Conservation (phyloP, 1,139 yeast genomes). For the Blastobotrys malaysiensis region DNA sequence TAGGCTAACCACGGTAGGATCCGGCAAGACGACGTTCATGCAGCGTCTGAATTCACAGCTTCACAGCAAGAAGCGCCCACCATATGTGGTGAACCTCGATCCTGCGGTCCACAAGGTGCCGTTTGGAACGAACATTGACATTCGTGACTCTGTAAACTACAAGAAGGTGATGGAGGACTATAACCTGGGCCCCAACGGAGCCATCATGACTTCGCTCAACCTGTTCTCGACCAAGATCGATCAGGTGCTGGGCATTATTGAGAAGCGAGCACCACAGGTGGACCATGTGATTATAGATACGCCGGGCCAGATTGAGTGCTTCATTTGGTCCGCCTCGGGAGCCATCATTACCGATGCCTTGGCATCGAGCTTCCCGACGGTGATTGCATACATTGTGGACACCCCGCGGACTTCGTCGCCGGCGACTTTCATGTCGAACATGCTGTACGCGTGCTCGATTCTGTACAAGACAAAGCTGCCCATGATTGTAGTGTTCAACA, state of each 20-base stretch:
- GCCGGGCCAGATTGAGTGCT: constrained; percentile 98
- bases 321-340: constrained; percentile 90
- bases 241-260: constrained; percentile 82
- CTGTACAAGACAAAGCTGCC: constrained; percentile 94
- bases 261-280: constrained; percentile 59
- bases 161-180: constrained; percentile 91
- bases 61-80: constrained; percentile 59
- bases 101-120: constrained; percentile 95
- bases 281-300: constrained; percentile 86
- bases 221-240: constrained; percentile 92
- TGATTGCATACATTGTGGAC: constrained; percentile 91
- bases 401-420: constrained; percentile 94
- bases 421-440: constrained; percentile 94
- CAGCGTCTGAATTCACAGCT: constrained; percentile 88
- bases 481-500: constrained; percentile 94
- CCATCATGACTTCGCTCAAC: constrained; percentile 91
- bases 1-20: constrained; percentile 29
- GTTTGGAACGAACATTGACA: constrained; percentile 90
- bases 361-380: constrained; percentile 94
- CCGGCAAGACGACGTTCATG: constrained; percentile 97
- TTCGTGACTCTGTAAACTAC: constrained; percentile 92
- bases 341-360: constrained; percentile 94
- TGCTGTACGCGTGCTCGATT: constrained; percentile 97
- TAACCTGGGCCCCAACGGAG: constrained; percentile 96
- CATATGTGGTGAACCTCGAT: constrained; percentile 88